Evolutionary conservation across 2,329 filamentous ascomycete genomes (phyloP).

Genomic region (Exophiala sp.): DNA sequence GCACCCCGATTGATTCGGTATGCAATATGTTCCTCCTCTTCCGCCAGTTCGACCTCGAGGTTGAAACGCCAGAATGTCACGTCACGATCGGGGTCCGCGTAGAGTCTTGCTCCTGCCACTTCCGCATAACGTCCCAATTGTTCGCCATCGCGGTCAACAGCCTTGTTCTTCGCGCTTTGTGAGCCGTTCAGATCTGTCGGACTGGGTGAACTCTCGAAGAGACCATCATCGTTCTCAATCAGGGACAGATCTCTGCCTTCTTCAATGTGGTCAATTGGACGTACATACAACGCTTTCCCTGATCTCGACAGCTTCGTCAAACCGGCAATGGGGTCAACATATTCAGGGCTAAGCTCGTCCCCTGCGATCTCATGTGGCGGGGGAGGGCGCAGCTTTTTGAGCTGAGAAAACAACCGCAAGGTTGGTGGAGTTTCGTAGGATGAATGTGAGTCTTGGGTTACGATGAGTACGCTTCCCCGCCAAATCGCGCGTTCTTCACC

Average conservation of each 20-base stretch:
- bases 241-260: slow-evolving; percentile 74
- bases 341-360: slow-evolving; percentile 67
- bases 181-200: slow-evolving; percentile 39
- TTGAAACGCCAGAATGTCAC: slow-evolving; percentile 98
- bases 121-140: slow-evolving; percentile 77
- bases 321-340: slow-evolving; percentile 84
- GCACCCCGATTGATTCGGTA: slow-evolving; percentile 95
- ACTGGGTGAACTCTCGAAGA: slow-evolving; percentile 67
- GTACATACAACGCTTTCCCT: slow-evolving; percentile 82
- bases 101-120: slow-evolving; percentile 74
- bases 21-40: slow-evolving; percentile 77
- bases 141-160: slow-evolving; percentile 65
- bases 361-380: slow-evolving; percentile 67
- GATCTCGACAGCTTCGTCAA: slow-evolving; percentile 80
- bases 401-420: slow-evolving; percentile 80
- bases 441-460: slow-evolving; percentile 79
- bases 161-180: slow-evolving; percentile 40
- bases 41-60: slow-evolving; percentile 80
- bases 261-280: slow-evolving; percentile 80
- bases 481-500: slow-evolving; percentile 70
- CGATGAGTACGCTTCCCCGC: slow-evolving; percentile 93
- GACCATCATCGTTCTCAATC: slow-evolving; percentile 73
- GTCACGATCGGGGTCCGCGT: slow-evolving; percentile 77
- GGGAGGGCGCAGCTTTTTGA: slow-evolving; percentile 75
- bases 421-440: slow-evolving; percentile 75